Percentiles rank a stretch among this genome's conserved stretches.
These are phyloP conservation scores for Eimeria falciformis DNA, from an alignment of 169 alveolate genomes.

Conservation along the genomic window DNA sequence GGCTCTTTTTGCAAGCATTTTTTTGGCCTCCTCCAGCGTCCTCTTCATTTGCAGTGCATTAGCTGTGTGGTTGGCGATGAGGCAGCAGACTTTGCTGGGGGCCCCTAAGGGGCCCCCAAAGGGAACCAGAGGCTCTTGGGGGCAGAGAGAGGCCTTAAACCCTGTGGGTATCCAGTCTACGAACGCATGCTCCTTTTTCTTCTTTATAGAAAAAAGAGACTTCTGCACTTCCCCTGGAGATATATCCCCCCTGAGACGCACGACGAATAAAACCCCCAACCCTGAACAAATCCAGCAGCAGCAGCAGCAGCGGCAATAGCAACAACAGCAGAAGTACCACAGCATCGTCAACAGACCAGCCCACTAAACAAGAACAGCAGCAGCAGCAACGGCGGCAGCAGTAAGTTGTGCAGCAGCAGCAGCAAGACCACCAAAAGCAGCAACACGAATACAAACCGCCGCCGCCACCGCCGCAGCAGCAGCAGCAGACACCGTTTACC, in stretches of 20 bases:
- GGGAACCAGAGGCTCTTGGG: not conserved
- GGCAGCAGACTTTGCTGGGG: slow-evolving; percentile 50
- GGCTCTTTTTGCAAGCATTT: slow-evolving; percentile 63
- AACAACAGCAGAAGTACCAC: not conserved
- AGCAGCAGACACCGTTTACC: not conserved
- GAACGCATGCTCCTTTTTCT: not conserved
- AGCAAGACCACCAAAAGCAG: not conserved
- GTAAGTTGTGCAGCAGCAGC: slow-evolving; percentile 5
- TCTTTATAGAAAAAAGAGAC: slow-evolving; percentile 10
- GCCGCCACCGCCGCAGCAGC: slow-evolving; percentile 17
- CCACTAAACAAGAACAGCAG: not conserved
- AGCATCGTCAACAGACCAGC: not conserved
- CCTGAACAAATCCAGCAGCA: not conserved
- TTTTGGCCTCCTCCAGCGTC: slow-evolving; percentile 18
- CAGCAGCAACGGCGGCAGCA: slow-evolving; percentile 19
- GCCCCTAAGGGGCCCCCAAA: slow-evolving; percentile 55
- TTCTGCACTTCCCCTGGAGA: slow-evolving; percentile 68
- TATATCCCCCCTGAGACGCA: slow-evolving; percentile 61
- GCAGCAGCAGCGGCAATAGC: not conserved
- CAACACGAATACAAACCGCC: not conserved
- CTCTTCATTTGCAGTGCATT: not conserved
- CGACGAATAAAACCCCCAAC: not conserved
- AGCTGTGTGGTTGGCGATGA: slow-evolving; percentile 67
- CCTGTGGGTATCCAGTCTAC: slow-evolving; percentile 73
- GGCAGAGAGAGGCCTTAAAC: slow-evolving; percentile 48